phyloP scores from a whole-genome alignment of 208 protist genomes.

The Crithidia expoeki region DNA sequence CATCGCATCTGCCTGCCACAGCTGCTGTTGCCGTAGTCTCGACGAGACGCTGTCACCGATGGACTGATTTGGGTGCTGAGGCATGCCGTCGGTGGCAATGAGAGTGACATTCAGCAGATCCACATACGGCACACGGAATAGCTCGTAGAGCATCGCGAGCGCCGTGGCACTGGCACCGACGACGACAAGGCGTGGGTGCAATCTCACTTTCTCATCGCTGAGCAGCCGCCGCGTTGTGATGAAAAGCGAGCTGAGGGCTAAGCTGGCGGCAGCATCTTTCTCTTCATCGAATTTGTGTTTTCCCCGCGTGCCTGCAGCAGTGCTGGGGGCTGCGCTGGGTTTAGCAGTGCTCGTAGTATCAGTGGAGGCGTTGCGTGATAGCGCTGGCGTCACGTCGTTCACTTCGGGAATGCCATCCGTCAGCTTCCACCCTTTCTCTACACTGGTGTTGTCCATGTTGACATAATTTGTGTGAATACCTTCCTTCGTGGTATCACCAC shows the following conservation, averaged over 20 bases:
- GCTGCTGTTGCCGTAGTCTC: slow-evolving; percentile 17
- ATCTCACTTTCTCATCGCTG: slow-evolving; percentile 75
- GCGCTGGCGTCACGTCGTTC: slow-evolving; percentile 32
- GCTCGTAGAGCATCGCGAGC: slow-evolving; percentile 75
- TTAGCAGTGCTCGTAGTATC: neutral
- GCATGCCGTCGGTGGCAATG: slow-evolving; percentile 85
- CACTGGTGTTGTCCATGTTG: neutral
- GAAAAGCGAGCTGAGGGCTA: slow-evolving; percentile 68
- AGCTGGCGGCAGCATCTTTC: neutral
- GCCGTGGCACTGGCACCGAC: slow-evolving; percentile 86
- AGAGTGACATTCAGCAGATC: slow-evolving; percentile 87
- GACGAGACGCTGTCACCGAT: slow-evolving; percentile 9
- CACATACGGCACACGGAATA: slow-evolving; percentile 81
- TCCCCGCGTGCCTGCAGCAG: neutral
- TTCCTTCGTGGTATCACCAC: neutral
- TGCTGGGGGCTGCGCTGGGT: neutral
- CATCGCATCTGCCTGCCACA: slow-evolving; percentile 78
- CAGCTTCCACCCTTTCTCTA: neutral
- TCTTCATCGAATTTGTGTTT: neutral
- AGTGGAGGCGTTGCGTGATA: neutral
- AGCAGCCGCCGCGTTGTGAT: slow-evolving; percentile 75
- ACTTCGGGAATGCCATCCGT: slow-evolving; percentile 25
- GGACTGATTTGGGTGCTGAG: slow-evolving; percentile 71
- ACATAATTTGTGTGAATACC: neutral
- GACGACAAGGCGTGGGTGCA: slow-evolving; percentile 86